Percentiles rank a stretch among this genome's conserved stretches.
These are phyloP conservation scores for Rutstroemia sp. DNA, from an alignment of 2,329 filamentous ascomycete genomes.

Conservation along the genomic window DNA sequence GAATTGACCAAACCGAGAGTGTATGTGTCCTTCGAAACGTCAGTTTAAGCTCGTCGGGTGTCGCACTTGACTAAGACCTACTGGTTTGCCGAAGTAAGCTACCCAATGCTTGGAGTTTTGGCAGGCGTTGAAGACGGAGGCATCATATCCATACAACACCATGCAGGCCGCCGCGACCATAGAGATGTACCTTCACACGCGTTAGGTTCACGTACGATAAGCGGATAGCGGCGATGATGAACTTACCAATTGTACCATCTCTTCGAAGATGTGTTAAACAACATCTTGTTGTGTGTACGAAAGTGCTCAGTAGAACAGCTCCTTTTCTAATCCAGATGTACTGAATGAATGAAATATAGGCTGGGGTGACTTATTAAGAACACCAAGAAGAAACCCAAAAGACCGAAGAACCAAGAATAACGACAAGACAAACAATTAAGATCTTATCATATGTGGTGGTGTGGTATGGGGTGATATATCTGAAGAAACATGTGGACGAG, in stretches of 20 bases:
- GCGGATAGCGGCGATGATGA: background rate
- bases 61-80: slow-evolving; percentile 3
- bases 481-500: too few relatives aligned
- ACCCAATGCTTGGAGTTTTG: slow-evolving; percentile 62
- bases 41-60: background rate
- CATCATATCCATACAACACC: slow-evolving; percentile 72
- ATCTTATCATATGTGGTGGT: too few relatives aligned
- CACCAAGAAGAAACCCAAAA: too few relatives aligned
- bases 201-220: background rate
- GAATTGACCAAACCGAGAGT: slow-evolving; percentile 56
- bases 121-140: slow-evolving; percentile 65
- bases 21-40: slow-evolving; percentile 23
- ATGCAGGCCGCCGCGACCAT: slow-evolving; percentile 63
- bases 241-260: slow-evolving; percentile 10
- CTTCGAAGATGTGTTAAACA: slow-evolving; percentile 1
- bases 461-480: too few relatives aligned
- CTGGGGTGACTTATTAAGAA: too few relatives aligned
- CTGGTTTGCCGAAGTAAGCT: slow-evolving; percentile 46
- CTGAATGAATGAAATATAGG: too few relatives aligned
- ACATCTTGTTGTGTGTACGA: background rate
- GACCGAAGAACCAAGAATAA: too few relatives aligned
- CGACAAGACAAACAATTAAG: too few relatives aligned
- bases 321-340: too few relatives aligned
- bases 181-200: slow-evolving; percentile 51
- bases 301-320: background rate